Conservation (phyloP, 2,329 filamentous ascomycete genomes). For the Monosporascus sp. region DNA sequence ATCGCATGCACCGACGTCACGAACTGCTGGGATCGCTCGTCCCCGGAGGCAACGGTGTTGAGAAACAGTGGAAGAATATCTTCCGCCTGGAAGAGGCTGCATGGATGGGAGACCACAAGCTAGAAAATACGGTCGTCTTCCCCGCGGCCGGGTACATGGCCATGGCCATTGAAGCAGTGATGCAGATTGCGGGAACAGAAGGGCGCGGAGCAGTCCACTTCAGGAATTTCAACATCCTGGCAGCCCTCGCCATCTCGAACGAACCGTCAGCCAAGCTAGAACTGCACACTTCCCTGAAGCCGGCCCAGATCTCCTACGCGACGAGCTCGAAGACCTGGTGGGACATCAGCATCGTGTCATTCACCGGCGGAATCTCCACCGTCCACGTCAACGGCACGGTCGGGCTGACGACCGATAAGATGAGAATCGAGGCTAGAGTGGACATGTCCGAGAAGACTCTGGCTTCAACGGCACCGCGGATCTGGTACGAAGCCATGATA, state of each 20-base stretch:
- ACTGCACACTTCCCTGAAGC: slow-evolving; percentile 2
- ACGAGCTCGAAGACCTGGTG: slow-evolving; percentile 3
- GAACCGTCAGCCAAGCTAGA: slow-evolving; percentile 1
- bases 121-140: neutral
- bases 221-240: slow-evolving; percentile 12
- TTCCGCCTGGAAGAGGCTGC: neutral
- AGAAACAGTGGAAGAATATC: neutral
- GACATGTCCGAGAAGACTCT: neutral
- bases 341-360: slow-evolving; percentile 6
- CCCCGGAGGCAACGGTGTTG: neutral
- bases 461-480: slow-evolving; percentile 5
- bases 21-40: neutral
- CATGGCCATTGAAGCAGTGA: slow-evolving; percentile 1
- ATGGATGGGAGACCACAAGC: neutral
- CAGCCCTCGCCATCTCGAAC: slow-evolving; percentile 1
- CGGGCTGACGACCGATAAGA: neutral
- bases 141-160: slow-evolving; percentile 1
- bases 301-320: slow-evolving; percentile 1
- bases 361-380: neutral
- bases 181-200: neutral
- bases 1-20: neutral
- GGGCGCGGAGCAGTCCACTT: neutral
- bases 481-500: slow-evolving; percentile 11
- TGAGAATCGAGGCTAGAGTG: neutral
- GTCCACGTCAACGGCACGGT: slow-evolving; percentile 5